Base-by-base conservation (phyloP, 768 basidiomycete species). In the Phaffia tasmanica region DNA sequence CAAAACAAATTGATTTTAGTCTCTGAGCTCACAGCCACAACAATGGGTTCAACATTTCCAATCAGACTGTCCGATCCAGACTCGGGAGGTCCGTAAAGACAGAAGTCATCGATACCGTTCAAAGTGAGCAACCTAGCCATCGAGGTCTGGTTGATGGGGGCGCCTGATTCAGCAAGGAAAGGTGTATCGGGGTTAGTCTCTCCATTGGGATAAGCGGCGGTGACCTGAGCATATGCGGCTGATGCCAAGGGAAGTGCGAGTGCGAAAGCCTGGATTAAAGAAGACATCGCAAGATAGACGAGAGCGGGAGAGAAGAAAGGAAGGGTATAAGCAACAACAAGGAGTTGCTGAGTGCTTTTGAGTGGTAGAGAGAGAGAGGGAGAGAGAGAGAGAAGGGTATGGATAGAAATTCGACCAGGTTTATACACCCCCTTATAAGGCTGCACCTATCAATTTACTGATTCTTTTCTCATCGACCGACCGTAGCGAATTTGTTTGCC, bases 81-180 rank as follows among this genome's bases (percentile, higher is more conserved):
- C 56, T 68, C 67, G 42, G 67, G 62, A 32, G 57, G 62, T n/a
- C 57, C 67, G 25, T 58, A 63, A 29, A 69, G 67, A 42, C 66
- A 67, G 70, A 75, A 77, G 67, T 75, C 74, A 60, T 76, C 73
- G 66, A 77, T 75, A 21, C 72, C 63, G 72, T 77, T 77, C 56
- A 77, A 50, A 21, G 74, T 73, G 16, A 75, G 27, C 46, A 77
- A 70, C 46, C 77, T 71, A 58, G 76, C 63, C 67, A 71, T 70
- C 21, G 73, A 74, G 57, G 73, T 75, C 64, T 75, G 74, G 72
- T 77, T 75, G 72, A 77, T 70, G 32, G 73, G n/a, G 2, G 74
- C 74, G n/a, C 73, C 73, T 48, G 74, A 9, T 42, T 62, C 63
- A 50, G 70, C 67, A 27, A 62, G 64, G 56, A 50, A 59, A 32